Base-by-base conservation (phyloP, 2,329 filamentous ascomycete genomes). In the Gnomoniopsis sp. region DNA sequence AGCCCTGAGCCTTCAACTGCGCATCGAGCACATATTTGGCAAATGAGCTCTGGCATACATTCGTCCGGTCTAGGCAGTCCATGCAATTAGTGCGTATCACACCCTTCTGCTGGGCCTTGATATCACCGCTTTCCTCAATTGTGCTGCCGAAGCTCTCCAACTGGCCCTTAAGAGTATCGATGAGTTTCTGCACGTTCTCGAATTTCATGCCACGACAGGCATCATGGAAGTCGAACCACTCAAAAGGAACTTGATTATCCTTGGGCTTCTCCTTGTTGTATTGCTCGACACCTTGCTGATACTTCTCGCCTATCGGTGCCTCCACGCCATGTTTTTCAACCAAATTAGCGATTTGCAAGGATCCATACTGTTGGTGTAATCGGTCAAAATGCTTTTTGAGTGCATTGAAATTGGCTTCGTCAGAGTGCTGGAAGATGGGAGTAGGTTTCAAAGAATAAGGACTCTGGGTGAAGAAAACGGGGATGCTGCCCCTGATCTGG, bases 191-290 rank as follows among this genome's bases (percentile, higher is more conserved):
- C 14, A 98, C 93, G 60, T 98, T 98, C 69, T 98, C 93, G 68
- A 98, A 99, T 66, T 91, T 96, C 93, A 99, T 97, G 0, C 95
- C 95, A 17, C 91, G 88, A 69, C 95, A 98, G 30, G 90, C 90
- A 19, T 86, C 82, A 71, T 98, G 95, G 67, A 99, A 99, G 69
- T 99, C 95, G 67, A 98, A 99, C 95, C 95, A 99, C 69, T 96
- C 91, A 68, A 96, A 96, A 0, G 79, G 81, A 14, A 95, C 74
- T 11, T 77, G 71, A 8, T 71, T 67, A 2, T 63, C 64, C 22
- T 84, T 78, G 21, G 79, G 70, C 4, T 79, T 77, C 46, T 83
- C 78, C 8, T 87, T 79, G 63, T 95, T 96, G 55, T 93, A 77
- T 23, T 77, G 73, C 51, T 84, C 76, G 1, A 90, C 81, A 59